Base-by-base conservation (phyloP, 164 flowering plant species). In the Stephania japonica region DNA sequence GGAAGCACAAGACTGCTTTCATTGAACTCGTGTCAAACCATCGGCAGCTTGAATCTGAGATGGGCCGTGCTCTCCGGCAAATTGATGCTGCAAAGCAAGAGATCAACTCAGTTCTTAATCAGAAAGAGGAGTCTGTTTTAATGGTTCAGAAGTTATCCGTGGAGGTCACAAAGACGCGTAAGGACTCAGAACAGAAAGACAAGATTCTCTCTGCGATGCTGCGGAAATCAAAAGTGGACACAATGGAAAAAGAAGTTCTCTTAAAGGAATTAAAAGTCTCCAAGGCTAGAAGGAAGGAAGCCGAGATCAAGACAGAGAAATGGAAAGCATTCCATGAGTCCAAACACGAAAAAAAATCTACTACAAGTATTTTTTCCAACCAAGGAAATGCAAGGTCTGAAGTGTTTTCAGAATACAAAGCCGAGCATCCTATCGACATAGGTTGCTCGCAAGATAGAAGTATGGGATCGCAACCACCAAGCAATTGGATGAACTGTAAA, bases 21-120 rank as follows among this genome's bases (percentile, higher is more conserved):
- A 82, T 93, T 64, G 98, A 93, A 86, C 88, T 93, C n/a, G 97
- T 90, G 12, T 93, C 99, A 12, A 88, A 82, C 78, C 99, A 96
- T 68, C 74, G 95, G 32, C 97, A 90, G 79, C 85, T 96, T 71
- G 98, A 96, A 81, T 93, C 97, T 19, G 98, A 93, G 80, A 79
- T 93, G 86, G 84, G 91, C 21, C 87, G 98, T 59, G 87, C 90
- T 19, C 72, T 85, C 0, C 84, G 88, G 82, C 94, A 93, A 81
- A 81, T 83, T n/a, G 95, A 95, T 63, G 85, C 84, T 64, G 79
- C 82, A 44, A 95, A 84, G 68, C 77, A 83, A 61, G 95, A 95
- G 76, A 84, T 90, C 66, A 86, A 85, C 69, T 80, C 79, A 26
- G 86, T 83, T 24, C 66, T 79, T 24, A 84, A 83, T 78, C 89